Evolutionary conservation across 257 asterid species (phyloP), one percentile per base, ranked within the genome.

Genomic region (Przewalskia tangutica): DNA sequence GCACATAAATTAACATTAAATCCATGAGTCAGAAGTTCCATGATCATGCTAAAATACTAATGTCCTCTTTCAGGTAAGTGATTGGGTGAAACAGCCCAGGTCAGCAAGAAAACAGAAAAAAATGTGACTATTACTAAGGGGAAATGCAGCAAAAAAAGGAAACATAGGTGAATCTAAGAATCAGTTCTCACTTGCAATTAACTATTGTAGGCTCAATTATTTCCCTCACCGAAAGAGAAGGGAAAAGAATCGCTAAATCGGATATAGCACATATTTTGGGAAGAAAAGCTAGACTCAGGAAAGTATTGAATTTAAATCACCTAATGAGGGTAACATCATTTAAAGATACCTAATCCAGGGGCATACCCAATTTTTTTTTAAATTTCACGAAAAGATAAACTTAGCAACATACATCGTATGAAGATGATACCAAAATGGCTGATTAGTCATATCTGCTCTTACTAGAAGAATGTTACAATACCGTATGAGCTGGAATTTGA

Each of bases 401-500:
- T 73, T 50, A 17, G 20, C 7, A 73, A 71, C 14, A 23, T 23
- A 73, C 62, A 73, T 51, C 23, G 0, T 7, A 73, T 7, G 20
- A 32, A 8, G 13, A 63, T 36, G 78, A 56, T 18, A 53, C 18
- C 58, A 44, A 54, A 18, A 64, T 63, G 80, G 55, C 4, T 16
- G 58, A 71, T 40, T 2, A 81, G 56, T 38, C 56, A 67, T n/a
- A 44, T 53, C 67, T 32, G 66, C 46, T 20, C 68, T 65, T 27
- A 44, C 68, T 12, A 82, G 83, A 64, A 77, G 80, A 63, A 81
- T 13, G 9, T 63, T 7, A 2, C 40, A 42, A 84, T 89, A 95
- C 99, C 97, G 55, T 83, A 85, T 95, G 99, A 83, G 99, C 99
- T 13, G 92, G 92, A 82, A 95, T 95, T 85, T 82, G 86, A 76